A percentile compares a stretch with the other conserved stretches of the same genome.
Evolutionary conservation across 73 alveolate species (phyloP).

Genomic region (Tetrahymena borealis): DNA sequence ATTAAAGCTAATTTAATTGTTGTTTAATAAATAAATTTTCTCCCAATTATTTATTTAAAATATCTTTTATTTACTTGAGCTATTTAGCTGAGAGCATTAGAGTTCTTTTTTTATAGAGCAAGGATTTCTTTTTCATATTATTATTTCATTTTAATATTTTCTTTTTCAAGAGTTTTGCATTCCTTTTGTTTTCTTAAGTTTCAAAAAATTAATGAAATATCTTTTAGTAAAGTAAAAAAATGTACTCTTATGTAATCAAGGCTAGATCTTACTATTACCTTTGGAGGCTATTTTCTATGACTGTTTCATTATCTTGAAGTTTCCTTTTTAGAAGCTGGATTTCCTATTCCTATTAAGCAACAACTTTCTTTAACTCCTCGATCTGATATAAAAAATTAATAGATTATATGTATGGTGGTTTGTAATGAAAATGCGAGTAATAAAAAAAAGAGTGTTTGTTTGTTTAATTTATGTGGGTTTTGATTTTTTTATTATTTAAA

Average conservation of each 20-base stretch:
- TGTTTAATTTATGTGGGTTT: not conserved
- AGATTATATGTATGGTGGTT: not conserved
- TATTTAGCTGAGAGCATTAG: not conserved
- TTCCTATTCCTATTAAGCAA: not conserved
- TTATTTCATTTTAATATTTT: not conserved
- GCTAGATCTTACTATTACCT: not conserved
- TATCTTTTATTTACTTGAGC: not conserved
- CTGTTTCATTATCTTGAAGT: not conserved
- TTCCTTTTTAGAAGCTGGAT: not conserved
- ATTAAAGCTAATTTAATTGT: not conserved
- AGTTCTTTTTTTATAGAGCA: not conserved
- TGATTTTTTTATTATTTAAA: not conserved
- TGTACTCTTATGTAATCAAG: not conserved
- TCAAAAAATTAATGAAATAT: not conserved
- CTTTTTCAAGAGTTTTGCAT: not conserved
- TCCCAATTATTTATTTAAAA: not conserved
- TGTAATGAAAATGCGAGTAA: not conserved
- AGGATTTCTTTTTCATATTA: not conserved
- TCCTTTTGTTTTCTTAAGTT: not conserved
- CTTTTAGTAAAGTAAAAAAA: too few species aligned
- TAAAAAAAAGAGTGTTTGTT: not conserved
- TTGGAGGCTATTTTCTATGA: not conserved
- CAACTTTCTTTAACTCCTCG: not conserved
- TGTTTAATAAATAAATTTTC: not conserved
- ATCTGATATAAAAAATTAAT: not conserved